Base-by-base conservation (phyloP, 2,329 filamentous ascomycete genomes). In the Dryadomyces sulphureus region DNA sequence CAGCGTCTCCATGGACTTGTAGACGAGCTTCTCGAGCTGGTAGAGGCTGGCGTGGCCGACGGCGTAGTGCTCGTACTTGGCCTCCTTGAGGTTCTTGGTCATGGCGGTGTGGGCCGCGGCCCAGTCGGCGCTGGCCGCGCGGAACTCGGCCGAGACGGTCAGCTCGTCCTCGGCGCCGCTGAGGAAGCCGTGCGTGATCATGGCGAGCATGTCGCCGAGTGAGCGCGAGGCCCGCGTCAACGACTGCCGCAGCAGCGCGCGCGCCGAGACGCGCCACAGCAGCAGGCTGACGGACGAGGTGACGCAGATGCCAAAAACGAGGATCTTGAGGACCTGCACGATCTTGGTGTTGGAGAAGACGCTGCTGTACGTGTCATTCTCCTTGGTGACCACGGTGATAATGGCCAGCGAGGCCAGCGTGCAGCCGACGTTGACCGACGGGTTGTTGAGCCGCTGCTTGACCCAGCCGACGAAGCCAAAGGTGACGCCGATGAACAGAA, bases 341-440 rank as follows among this genome's bases (percentile, higher is more conserved):
- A 94, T 82, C 62, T 93, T 93, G 48, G 77, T 77, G 54, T 84
- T 78, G 0, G 84, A 88, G 56, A 94, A 87, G 45, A 81, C 80
- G 6, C 84, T 86, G 30, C 75, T 79, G 55, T 94, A 85, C 1
- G 95, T 80, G 2, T 87, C 79, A 43, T 87, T 88, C 62, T 95
- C 90, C 62, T 93, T 94, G 11, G 90, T 94, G 50, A 95, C 68
- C 40, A 94, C 77, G 2, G 84, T 89, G 57, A 95, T 94, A 52
- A 92, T 84, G 43, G 86, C 86, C 48, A 96, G 79, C 30, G 86
- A 90, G 7, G 89, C 79, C 53, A 95, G 69, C 27, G 88, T 94
- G 54, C 84, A 87, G 41, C 83, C 85, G 32, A 90, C 83, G 57
- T 88, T 89, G 52, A 92, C 85, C 46, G 92, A 65, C 7, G 86